Conservation (phyloP, 768 basidiomycete species). For the Mycena sanguinolenta region DNA sequence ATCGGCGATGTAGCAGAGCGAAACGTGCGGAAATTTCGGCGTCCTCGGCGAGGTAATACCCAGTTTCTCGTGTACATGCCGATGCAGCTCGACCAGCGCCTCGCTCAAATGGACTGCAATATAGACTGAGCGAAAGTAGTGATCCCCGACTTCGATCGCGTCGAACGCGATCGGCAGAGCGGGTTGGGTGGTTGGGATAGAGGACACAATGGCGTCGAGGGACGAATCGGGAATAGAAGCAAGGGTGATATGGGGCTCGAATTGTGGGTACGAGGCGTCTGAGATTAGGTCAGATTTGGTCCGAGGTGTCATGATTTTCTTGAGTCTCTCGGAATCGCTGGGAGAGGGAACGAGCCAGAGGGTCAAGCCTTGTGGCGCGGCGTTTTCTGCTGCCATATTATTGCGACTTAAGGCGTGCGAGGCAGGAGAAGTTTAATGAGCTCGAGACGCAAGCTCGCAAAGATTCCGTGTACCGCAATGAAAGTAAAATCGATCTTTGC, state of each 20-base stretch:
- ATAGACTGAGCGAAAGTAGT: slow-evolving; percentile 82
- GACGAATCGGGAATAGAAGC: slow-evolving; percentile 53
- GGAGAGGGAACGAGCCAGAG: slow-evolving; percentile 79
- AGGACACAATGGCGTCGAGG: slow-evolving; percentile 51
- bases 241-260: slow-evolving; percentile 82
- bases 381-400: too few species aligned
- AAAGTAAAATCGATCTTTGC: too few species aligned
- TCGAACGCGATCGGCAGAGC: slow-evolving; percentile 62
- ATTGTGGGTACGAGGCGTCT: slow-evolving; percentile 65
- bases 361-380: slow-evolving; percentile 59
- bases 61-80: slow-evolving; percentile 55
- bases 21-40: slow-evolving; percentile 78
- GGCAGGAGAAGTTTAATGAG: too few species aligned
- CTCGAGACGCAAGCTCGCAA: too few species aligned
- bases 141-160: slow-evolving; percentile 67
- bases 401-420: too few species aligned
- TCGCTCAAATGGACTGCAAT: slow-evolving; percentile 60
- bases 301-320: slow-evolving; percentile 59
- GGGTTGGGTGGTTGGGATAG: slow-evolving; percentile 52
- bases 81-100: slow-evolving; percentile 64
- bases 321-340: slow-evolving; percentile 58
- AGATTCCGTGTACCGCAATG: too few species aligned
- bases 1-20: slow-evolving; percentile 79
- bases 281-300: slow-evolving; percentile 45
- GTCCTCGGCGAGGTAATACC: slow-evolving; percentile 59